These are phyloP conservation scores for Tieghemostelium lacteum DNA, from an alignment of 78 protist species.

Conservation along the genomic window DNA sequence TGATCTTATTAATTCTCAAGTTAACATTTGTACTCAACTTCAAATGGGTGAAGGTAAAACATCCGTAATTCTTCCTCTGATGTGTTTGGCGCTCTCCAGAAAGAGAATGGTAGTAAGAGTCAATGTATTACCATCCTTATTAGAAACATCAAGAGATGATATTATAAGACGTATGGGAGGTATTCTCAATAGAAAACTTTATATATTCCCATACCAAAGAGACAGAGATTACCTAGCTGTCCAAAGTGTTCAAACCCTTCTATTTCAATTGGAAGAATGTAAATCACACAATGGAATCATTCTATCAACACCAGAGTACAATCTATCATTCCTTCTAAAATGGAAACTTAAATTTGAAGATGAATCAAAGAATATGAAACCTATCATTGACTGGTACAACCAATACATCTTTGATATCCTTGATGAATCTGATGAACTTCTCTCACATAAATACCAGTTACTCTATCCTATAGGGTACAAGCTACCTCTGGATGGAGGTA, in stretches of 20 bases:
- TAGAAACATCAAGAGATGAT: not conserved
- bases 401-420: not conserved
- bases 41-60: constrained; percentile 35
- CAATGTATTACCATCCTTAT: not conserved
- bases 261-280: not conserved
- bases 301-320: constrained; percentile 7
- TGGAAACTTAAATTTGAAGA: not conserved
- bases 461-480: not conserved
- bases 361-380: not conserved
- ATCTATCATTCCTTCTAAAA: not conserved
- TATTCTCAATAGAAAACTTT: not conserved
- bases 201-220: constrained; percentile 12
- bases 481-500: not conserved
- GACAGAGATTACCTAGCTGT: not conserved
- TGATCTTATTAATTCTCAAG: not conserved
- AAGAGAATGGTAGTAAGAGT: not conserved
- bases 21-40: not conserved
- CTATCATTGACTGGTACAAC: not conserved
- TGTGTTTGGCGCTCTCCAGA: constrained; percentile 6
- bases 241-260: not conserved
- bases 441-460: not conserved
- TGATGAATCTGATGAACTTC: constrained; percentile 39
- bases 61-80: not conserved
- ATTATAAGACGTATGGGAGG: not conserved
- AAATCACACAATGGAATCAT: not conserved